Evolutionary conservation across 805 yeast species (phyloP), one percentile per base, ranked within the genome.

Genomic region (Metschnikowia peoriensis): DNA sequence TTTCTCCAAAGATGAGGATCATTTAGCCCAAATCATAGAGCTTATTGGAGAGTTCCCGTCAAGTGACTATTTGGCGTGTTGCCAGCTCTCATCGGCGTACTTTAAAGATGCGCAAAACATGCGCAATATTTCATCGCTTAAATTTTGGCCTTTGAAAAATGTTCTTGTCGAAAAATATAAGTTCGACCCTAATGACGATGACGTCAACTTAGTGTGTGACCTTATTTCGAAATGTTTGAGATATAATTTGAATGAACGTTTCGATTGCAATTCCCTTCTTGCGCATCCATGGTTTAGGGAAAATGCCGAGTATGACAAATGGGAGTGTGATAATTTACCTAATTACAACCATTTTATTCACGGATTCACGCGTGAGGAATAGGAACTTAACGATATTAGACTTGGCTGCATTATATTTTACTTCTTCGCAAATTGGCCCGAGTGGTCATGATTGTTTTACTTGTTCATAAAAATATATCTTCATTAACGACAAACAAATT

Each of bases 21-120:
- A 94, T 68, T 78, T 94, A 61, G 98, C 98, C 0, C 98, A 94
- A 68, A 89, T 94, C 12, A 84, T 94, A 37, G 98, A 93, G 68
- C 74, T 89, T 15, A 66, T 89, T 48, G 93, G 96, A 1, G 77
- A 80, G 34, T 73, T 87, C 50, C 96, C 96, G 1, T 61, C 80
- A 14, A 73, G 77, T 45, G 64, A 85, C 61, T 67, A 86, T 49
- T 74, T 79, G 68, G 77, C 82, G 57, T 85, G 91, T 45, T 78
- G 80, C 66, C 77, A 84, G 42, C 54, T 43, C 74, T 69, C 88
- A 8, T 65, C 80, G 52, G 81, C 84, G 64, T 79, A 82, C 62
- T 85, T 88, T 79, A 82, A 85, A 69, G 72, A 82, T 1, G 72
- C 82, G 55, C 90, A 89, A 15, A 85, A 88, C 51, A 71, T 94